Evolutionary conservation across 2,329 filamentous ascomycete genomes (phyloP).

Genomic region (Aspergillus piperis): DNA sequence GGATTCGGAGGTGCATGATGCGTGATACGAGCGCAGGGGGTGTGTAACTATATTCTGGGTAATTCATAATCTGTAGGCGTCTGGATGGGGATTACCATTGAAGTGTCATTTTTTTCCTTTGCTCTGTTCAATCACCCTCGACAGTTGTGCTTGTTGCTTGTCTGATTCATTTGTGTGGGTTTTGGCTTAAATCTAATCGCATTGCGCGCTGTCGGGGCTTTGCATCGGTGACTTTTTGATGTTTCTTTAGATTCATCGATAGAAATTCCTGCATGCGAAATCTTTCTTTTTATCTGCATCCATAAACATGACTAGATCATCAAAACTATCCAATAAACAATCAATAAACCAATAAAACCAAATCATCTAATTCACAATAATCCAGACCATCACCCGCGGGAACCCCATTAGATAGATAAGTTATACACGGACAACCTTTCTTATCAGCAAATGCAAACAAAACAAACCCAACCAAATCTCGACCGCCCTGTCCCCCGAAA

Average conservation of each 20-base stretch:
- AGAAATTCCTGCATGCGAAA: neutral
- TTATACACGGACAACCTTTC: neutral
- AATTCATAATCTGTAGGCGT: conserved; percentile 5
- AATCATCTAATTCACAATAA: no score
- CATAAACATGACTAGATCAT: neutral
- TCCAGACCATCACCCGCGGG: no score
- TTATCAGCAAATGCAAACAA: conserved; percentile 20
- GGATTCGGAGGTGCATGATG: conserved; percentile 24
- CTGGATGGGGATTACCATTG: neutral
- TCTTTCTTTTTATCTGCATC: neutral
- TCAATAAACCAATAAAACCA: no score
- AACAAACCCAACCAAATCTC: conserved; percentile 18
- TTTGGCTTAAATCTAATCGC: conserved; percentile 5
- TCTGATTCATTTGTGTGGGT: neutral
- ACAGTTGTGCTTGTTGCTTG: neutral
- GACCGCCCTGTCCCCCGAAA: conserved; percentile 22
- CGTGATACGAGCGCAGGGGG: conserved; percentile 4
- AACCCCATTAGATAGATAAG: no score
- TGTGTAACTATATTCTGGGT: conserved; percentile 7
- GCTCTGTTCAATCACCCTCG: neutral
- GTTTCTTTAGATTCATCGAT: neutral
- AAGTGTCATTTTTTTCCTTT: neutral
- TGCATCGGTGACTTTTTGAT: conserved; percentile 6
- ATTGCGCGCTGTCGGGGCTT: conserved; percentile 2
- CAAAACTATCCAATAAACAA: neutral